Evolutionary conservation across 306 rosid genomes (phyloP).

Genomic region (Hippophae rhamnoides): DNA sequence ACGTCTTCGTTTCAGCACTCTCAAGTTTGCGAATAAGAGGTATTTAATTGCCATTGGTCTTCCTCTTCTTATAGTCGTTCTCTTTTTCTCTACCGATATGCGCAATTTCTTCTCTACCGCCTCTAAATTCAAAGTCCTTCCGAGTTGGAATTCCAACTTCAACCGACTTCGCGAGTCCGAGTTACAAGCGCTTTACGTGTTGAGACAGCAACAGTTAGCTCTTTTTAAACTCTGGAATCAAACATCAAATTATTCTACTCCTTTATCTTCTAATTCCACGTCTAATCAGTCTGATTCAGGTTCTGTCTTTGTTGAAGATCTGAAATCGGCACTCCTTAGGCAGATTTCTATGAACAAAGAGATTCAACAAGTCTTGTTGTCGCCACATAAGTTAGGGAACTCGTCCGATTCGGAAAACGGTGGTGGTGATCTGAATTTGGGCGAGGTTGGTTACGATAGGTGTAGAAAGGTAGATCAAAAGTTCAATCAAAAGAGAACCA

Average conservation of each 20-base stretch:
- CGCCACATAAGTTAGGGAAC: conserved; percentile 46
- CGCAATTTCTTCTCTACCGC: conserved; percentile 33
- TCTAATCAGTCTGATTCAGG: conserved; percentile 19
- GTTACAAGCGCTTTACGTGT: conserved; percentile 64
- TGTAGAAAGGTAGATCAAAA: conserved; percentile 64
- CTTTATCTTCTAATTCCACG: conserved; percentile 23
- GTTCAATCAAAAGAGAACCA: conserved; percentile 41
- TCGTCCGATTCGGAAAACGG: conserved; percentile 21
- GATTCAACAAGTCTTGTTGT: conserved; percentile 59
- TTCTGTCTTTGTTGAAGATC: conserved; percentile 28
- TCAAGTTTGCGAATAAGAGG: conserved; percentile 32
- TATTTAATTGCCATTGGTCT: conserved; percentile 31
- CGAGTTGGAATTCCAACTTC: conserved; percentile 23
- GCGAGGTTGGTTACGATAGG: conserved; percentile 30
- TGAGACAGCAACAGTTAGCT: conserved; percentile 48
- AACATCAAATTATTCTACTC: conserved; percentile 6
- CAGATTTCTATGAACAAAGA: conserved; percentile 65
- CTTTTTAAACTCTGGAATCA: conserved; percentile 60
- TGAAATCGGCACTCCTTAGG: conserved; percentile 44
- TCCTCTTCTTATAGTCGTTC: conserved; percentile 31
- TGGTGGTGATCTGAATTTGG: conserved; percentile 31
- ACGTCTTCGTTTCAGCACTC: conserved; percentile 26
- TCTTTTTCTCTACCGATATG: conserved; percentile 40
- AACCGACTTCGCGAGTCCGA: conserved; percentile 69
- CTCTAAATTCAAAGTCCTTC: conserved; percentile 14